Evolutionary conservation across 768 basidiomycete genomes (phyloP), one percentile per base, ranked within the genome.

Genomic region (Russula lepida): DNA sequence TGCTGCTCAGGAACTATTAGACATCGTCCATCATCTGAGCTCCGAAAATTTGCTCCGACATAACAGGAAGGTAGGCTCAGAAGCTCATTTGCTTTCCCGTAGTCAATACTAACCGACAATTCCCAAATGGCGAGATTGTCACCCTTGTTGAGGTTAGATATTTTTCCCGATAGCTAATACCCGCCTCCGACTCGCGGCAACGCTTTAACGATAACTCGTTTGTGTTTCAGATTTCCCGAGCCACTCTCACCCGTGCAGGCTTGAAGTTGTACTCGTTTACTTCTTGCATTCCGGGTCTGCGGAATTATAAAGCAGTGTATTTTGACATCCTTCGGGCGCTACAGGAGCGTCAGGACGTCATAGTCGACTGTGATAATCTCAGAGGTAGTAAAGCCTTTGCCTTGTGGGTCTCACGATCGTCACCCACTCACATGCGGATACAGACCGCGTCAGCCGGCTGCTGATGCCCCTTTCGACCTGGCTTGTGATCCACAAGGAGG

Each of bases 131-230:
- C 9, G 35, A 67, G 66, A 56, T 66, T 46, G 62, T 67, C 33
- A 67, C 66, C 5, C 64, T 67, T 9, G 56, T 63, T 37, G 66
- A 67, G 66, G 66, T 67, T 63, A 43, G 28, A 46, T 49, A 54
- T 44, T 59, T 17, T 58, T 23, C 53, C 6, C 51, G n/a, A 41
- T 35, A 15, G 21, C 54, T 39, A 54, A 28, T 58, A 53, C 54
- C 44, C 53, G 37, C 47, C 41, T 30, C 50, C 41, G 49, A 43
- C 41, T 27, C 52, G 54, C 30, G 62, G 62, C 47, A 54, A 23
- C 1, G 4, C 13, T 51, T 62, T n/a, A 49, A 62, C 48, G 25
- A 17, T 13, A 39, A 54, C 54, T 62, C 49, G 32, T 54, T 61
- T 53, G 52, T 33, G 54, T 61, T 56, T 58, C 48, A 67, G 66